phyloP scores from a whole-genome alignment of 2,329 filamentous ascomycete species.

The Paradendryphiella salina region DNA sequence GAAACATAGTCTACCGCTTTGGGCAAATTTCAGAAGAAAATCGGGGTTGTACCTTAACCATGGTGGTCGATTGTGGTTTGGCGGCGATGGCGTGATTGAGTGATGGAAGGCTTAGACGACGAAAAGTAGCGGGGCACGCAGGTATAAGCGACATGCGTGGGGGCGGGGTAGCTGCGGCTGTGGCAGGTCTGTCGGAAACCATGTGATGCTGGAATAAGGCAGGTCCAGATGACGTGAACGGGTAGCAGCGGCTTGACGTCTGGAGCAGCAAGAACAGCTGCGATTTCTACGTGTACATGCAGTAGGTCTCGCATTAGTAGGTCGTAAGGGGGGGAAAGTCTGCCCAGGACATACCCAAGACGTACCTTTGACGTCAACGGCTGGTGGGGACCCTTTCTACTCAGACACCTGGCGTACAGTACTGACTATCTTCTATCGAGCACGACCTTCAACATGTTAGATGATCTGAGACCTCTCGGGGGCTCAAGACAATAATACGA shows the following conservation, averaged over 20 bases:
- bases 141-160: slow-evolving; percentile 17
- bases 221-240: neutral
- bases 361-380: too few relatives aligned
- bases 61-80: slow-evolving; percentile 28
- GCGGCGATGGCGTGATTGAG: slow-evolving; percentile 37
- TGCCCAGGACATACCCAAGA: too few relatives aligned
- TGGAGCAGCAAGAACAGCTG: too few relatives aligned
- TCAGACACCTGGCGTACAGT: neutral
- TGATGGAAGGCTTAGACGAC: slow-evolving; percentile 26
- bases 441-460: too few relatives aligned
- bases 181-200: neutral
- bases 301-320: too few relatives aligned
- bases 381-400: too few relatives aligned
- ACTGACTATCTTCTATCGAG: too few relatives aligned
- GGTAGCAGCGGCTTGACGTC: slow-evolving; percentile 4
- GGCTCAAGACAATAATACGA: too few relatives aligned
- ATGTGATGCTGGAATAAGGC: neutral
- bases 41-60: slow-evolving; percentile 31
- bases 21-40: slow-evolving; percentile 17
- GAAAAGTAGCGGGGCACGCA: slow-evolving; percentile 11
- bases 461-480: too few relatives aligned
- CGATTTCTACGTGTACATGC: too few relatives aligned
- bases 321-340: too few relatives aligned
- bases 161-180: slow-evolving; percentile 13
- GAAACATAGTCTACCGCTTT: slow-evolving; percentile 24